phyloP scores from a whole-genome alignment of 1,284 basidiomycete genomes.

The Entoloma clypeatum region DNA sequence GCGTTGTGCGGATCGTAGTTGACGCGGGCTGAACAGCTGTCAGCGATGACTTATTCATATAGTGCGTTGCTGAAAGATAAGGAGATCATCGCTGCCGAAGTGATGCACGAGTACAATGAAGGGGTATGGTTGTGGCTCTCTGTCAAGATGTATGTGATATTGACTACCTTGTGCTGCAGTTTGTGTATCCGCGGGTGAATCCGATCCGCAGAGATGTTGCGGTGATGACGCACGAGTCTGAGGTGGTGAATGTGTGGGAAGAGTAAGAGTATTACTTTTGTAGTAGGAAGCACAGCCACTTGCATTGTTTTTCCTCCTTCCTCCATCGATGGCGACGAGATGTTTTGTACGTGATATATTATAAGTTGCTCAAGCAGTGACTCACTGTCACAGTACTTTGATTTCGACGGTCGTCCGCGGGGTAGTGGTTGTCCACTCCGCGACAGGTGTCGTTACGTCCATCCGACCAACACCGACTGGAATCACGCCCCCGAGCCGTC shows the following conservation, averaged over 20 bases:
- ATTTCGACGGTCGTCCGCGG: conserved; percentile 16
- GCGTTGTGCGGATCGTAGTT: not conserved
- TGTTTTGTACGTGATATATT: conserved; percentile 15
- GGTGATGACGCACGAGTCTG: conserved; percentile 82
- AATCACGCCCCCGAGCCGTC: conserved; percentile 8
- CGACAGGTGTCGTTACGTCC: conserved; percentile 24
- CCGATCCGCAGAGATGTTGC: conserved; percentile 71
- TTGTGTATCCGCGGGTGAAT: conserved; percentile 77
- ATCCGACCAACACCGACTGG: conserved; percentile 25
- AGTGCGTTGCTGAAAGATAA: conserved; percentile 69
- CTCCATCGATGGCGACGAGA: conserved; percentile 2
- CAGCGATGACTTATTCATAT: conserved; percentile 53
- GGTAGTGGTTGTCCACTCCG: conserved; percentile 13
- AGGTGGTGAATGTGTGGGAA: conserved; percentile 62
- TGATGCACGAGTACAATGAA: conserved; percentile 83
- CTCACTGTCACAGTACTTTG: conserved; percentile 18
- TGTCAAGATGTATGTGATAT: conserved; percentile 7
- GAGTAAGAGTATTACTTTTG: conserved; percentile 21
- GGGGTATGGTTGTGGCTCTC: conserved; percentile 40
- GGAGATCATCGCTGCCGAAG: conserved; percentile 72
- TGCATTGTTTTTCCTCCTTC: not conserved
- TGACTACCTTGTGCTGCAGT: conserved; percentile 40
- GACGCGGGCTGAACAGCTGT: conserved; percentile 35
- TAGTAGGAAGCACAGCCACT: conserved; percentile 19
- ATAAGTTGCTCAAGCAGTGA: not conserved